These are phyloP conservation scores for Saccharomyces hybrid DNA, from an alignment of 1,139 yeast genomes.

Conservation along the genomic window DNA sequence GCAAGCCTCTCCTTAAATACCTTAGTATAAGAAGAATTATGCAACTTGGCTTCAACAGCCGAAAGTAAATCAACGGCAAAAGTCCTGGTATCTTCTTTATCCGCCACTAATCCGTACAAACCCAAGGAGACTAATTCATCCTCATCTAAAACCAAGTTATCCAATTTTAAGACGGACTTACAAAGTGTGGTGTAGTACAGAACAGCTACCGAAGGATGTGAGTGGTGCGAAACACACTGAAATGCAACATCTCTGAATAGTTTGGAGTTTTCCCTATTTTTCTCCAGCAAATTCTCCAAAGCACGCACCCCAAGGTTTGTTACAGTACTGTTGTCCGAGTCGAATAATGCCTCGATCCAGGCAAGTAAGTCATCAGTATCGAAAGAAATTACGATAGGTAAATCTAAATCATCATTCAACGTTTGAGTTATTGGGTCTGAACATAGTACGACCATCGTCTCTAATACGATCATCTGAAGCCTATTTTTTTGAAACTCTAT, in stretches of 20 bases:
- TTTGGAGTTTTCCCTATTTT: constrained; percentile 50
- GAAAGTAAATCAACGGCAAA: constrained; percentile 31
- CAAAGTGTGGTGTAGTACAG: constrained; percentile 68
- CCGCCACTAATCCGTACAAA: constrained; percentile 29
- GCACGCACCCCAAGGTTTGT: constrained; percentile 68
- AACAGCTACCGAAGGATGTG: constrained; percentile 46
- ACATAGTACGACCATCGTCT: constrained; percentile 79
- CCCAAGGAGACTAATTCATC: constrained; percentile 32
- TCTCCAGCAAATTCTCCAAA: constrained; percentile 52
- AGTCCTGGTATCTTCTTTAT: constrained; percentile 28
- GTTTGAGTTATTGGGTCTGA: constrained; percentile 54
- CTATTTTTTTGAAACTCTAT: constrained; percentile 75
- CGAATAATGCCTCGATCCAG: constrained; percentile 72
- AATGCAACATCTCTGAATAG: constrained; percentile 57
- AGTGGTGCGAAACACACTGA: constrained; percentile 59
- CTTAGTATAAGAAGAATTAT: constrained; percentile 31
- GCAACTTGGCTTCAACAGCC: constrained; percentile 29
- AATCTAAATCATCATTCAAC: constrained; percentile 36
- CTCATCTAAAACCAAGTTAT: constrained; percentile 27
- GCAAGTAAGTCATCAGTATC: constrained; percentile 60
- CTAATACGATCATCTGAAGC: constrained; percentile 52
- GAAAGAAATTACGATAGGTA: constrained; percentile 49
- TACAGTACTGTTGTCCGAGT: constrained; percentile 51
- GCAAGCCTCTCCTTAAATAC: constrained; percentile 32
- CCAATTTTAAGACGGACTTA: constrained; percentile 39